phyloP scores from a whole-genome alignment of 768 basidiomycete species.

The Neoboletus brunneissimus region DNA sequence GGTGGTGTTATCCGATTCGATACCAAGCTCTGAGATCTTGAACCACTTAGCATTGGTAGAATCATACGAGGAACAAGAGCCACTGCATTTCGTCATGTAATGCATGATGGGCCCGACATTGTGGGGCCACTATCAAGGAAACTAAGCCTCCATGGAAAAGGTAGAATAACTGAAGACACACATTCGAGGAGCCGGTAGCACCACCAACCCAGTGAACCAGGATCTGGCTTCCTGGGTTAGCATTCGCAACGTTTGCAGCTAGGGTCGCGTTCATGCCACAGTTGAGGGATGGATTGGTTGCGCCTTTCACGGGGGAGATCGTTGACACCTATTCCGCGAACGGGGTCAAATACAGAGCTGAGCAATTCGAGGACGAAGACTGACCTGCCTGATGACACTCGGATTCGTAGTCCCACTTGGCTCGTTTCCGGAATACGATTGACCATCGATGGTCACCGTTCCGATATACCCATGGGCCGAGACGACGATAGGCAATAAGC shows the following conservation, averaged over 20 bases:
- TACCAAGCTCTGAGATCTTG: conserved; percentile 59
- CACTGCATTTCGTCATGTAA: conserved; percentile 64
- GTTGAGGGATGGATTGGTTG: conserved; percentile 51
- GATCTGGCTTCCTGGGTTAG: conserved; percentile 56
- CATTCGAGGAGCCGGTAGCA: conserved; percentile 37
- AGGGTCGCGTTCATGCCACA: conserved; percentile 56
- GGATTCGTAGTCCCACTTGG: conserved; percentile 35
- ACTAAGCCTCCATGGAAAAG: not conserved
- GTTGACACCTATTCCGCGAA: conserved; percentile 26
- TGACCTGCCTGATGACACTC: conserved; percentile 43
- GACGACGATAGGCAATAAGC: conserved; percentile 20
- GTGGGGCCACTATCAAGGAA: conserved; percentile 45
- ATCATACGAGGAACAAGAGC: conserved; percentile 59
- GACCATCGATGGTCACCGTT: conserved; percentile 31
- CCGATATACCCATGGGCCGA: conserved; percentile 32
- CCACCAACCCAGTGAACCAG: conserved; percentile 52
- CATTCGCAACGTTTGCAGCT: conserved; percentile 50
- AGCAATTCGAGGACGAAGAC: not conserved
- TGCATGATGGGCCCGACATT: conserved; percentile 68
- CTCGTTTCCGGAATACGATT: conserved; percentile 26
- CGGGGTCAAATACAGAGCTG: not conserved
- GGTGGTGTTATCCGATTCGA: conserved; percentile 29
- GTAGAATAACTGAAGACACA: conserved; percentile 13
- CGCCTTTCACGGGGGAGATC: conserved; percentile 53
- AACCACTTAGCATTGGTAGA: conserved; percentile 63